Base-by-base conservation (phyloP, 192 early-diverging fungal genomes). In the Umbelopsis isabellina region DNA sequence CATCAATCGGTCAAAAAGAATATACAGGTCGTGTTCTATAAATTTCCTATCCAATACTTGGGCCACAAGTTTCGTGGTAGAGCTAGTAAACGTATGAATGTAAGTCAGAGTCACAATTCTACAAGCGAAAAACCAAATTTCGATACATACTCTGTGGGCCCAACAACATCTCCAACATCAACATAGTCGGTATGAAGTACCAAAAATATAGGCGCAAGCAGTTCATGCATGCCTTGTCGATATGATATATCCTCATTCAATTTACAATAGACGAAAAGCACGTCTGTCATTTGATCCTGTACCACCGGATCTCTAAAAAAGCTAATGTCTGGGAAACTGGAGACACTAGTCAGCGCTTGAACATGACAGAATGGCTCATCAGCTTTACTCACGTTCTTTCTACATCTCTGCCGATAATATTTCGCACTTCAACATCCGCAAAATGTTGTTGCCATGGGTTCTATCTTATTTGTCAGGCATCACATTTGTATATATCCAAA, bases 211-310 rank as follows among this genome's bases (percentile, higher is more conserved):
- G 93, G 92, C 0, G 94, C 97, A 15, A 95, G 75, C 25, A 99
- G 71, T 77, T 99, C 97, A 73, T 99, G 97, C 97, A 99, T 99
- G 30, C 97, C 97, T 76, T 99, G 97, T 46, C 97, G 87, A 80
- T 99, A 99, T 18, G 91, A 90, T n/a, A 97, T 85, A 35, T 89
- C 89, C 15, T 85, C 82, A 72, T 99, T 91, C 75, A 95, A 83
- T 73, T 95, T 95, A 79, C 92, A 92, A 75, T 94, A 97, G 33
- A 97, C 90, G 69, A 99, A 96, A 27, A 99, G 78, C 37, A 98
- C 90, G 69, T 93, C 90, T 2, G 85, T 77, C 82, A 98, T 76
- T 45, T 87, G 75, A 52, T 82, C 82, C 70, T 93, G 95, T 25
- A 91, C 88, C 1, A 75, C 74, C 23, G 81, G 64, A 23, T 73